A percentile compares a stretch with the other conserved stretches of the same genome.
phyloP scores from a whole-genome alignment of 257 asterid genomes.

The Rubia yunnanensis region DNA sequence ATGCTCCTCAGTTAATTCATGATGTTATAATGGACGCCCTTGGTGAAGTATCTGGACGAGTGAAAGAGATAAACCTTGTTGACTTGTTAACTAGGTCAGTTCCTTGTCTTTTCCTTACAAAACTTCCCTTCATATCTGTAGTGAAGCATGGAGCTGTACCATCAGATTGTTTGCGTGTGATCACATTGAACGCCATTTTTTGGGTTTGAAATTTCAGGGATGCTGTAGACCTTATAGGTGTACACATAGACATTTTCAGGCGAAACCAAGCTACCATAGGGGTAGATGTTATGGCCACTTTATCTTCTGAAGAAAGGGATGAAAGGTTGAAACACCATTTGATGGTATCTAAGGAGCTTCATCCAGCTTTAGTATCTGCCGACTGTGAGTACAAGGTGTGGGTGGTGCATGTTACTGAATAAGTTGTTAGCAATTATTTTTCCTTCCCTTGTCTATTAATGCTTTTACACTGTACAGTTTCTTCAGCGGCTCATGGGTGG shows the following conservation, averaged over 20 bases:
- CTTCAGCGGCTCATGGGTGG: constrained; percentile 96
- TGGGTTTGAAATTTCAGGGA: constrained; percentile 43
- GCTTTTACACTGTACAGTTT: constrained; percentile 35
- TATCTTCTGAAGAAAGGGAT: constrained; percentile 98
- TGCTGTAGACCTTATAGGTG: constrained; percentile 74
- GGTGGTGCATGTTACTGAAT: constrained; percentile 46
- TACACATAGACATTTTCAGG: constrained; percentile 88
- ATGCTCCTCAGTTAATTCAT: constrained; percentile 72
- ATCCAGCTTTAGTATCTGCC: constrained; percentile 93
- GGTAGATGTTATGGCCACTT: constrained; percentile 85
- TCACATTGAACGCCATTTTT: neutral
- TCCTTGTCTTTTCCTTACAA: neutral
- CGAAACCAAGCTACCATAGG: constrained; percentile 85
- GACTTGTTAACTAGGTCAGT: constrained; percentile 80
- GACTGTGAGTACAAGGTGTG: constrained; percentile 99
- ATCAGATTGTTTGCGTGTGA: neutral
- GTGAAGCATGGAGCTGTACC: neutral
- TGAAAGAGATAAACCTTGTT: constrained; percentile 80
- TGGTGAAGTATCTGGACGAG: constrained; percentile 77
- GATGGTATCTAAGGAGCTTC: constrained; percentile 79
- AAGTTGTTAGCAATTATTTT: constrained; percentile 11
- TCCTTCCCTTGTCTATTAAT: constrained; percentile 24
- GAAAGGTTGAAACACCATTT: constrained; percentile 92
- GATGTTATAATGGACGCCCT: constrained; percentile 77
- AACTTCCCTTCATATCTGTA: neutral